phyloP scores from a whole-genome alignment of 2,329 filamentous ascomycete genomes.

The Talaromyces sp. region DNA sequence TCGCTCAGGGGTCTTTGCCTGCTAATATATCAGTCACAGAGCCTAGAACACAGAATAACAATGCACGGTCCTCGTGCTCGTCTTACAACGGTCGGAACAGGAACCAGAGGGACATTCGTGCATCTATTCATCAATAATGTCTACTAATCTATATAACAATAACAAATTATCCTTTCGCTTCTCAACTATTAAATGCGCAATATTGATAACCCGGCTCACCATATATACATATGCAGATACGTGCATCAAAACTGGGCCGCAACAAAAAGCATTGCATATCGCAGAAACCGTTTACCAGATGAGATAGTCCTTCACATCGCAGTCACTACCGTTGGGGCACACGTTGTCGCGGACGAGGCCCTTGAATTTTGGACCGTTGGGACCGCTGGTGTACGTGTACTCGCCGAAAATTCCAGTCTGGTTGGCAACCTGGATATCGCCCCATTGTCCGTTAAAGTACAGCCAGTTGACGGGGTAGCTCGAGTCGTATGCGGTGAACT shows the following conservation, averaged over 20 bases:
- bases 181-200: not conserved
- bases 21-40: not conserved
- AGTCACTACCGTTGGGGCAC: conserved; percentile 39
- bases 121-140: not conserved
- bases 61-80: not conserved
- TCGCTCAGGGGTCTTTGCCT: not conserved
- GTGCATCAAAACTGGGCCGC: not conserved
- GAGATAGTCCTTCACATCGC: conserved; percentile 6
- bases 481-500: conserved; percentile 47
- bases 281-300: not conserved
- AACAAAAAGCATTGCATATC: not conserved
- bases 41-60: not conserved
- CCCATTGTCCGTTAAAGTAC: conserved; percentile 57
- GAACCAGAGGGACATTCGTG: not conserved
- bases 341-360: conserved; percentile 52
- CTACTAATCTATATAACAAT: not conserved
- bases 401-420: conserved; percentile 47
- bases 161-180: not conserved
- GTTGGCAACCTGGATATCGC: conserved; percentile 55
- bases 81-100: not conserved
- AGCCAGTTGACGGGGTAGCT: conserved; percentile 52
- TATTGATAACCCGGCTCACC: not conserved
- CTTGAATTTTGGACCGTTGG: conserved; percentile 60
- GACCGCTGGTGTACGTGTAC: conserved; percentile 54
- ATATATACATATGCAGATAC: not conserved